Conservation (phyloP, 208 protist species). For the Acanthamoeba rhysodes region DNA sequence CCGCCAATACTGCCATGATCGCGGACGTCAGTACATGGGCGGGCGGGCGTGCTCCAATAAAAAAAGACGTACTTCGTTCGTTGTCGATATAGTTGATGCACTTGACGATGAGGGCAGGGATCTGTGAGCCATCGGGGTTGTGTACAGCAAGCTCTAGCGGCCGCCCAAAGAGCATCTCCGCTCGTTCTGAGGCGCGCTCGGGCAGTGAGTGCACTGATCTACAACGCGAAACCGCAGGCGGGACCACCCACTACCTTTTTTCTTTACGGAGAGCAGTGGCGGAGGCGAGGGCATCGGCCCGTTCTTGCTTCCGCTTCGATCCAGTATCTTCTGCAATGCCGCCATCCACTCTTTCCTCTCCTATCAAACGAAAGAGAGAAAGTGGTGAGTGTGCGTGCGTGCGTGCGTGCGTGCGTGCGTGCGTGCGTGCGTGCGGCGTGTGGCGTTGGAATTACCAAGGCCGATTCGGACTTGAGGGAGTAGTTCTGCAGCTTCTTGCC, state of each 20-base stretch:
- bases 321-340: conserved; percentile 20
- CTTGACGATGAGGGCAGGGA: conserved; percentile 66
- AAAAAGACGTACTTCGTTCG: conserved; percentile 37
- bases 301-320: conserved; percentile 8
- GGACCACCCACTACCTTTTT: neutral
- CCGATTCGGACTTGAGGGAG: conserved; percentile 43
- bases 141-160: conserved; percentile 49
- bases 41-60: neutral
- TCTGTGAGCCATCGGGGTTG: conserved; percentile 71
- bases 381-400: neutral
- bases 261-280: conserved; percentile 16
- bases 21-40: no score
- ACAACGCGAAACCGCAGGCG: neutral
- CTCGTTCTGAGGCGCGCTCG: neutral
- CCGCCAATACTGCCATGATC: conserved; percentile 1
- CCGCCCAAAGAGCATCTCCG: conserved; percentile 59
- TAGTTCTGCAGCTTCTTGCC: conserved; percentile 53
- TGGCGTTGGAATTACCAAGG: neutral
- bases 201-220: neutral
- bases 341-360: conserved; percentile 69
- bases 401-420: no score
- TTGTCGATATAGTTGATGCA: conserved; percentile 66
- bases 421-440: neutral
- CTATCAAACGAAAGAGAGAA: neutral
- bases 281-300: conserved; percentile 55